Evolutionary conservation across 306 rosid species (phyloP), one percentile per base, ranked within the genome.

Genomic region (Senna siamea): DNA sequence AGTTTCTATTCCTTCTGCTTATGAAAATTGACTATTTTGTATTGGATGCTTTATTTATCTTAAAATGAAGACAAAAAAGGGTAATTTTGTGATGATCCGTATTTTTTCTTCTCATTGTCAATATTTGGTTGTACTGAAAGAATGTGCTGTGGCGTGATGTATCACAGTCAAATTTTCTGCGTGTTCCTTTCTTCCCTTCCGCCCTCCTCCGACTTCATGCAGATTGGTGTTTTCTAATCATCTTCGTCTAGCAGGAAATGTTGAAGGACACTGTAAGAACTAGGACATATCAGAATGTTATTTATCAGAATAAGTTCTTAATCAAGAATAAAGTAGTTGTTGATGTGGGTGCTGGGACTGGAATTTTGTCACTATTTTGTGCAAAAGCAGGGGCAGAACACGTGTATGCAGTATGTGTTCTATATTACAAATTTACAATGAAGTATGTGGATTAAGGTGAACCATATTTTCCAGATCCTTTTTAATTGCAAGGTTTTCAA

Each of bases 321-420:
- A 77, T 92, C 48, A 90, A 88, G 86, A 56, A 94, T 78, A 94
- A 94, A 78, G 77, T 94, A 18, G 97, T 94, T 76, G 97, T 94
- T 68, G 99, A 94, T 78, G 99, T 92, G 30, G 99, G 99, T 75
- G 99, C 99, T 22, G 99, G 99, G 73, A 94, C 99, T 60, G 99
- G 97, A 38, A 94, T 94, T 86, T 82, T 94, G 78, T 94, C 99
- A 41, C 86, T 94, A 38, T 94, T 94, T 64, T 94, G 99, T 75
- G 99, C 97, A 12, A 94, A 89, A 79, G 99, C 96, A 7, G 99
- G 97, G 70, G 99, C 99, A 56, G 64, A 83, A 53, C 99, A 94
- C 80, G 96, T 94, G 77, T 94, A 88, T 85, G 99, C 99, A 0
- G 99, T 92, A 72, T 56, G 88, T 74, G 59, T 48, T 60, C 3